Base-by-base conservation (phyloP, 768 basidiomycete genomes). In the Lactarius hengduanensis region DNA sequence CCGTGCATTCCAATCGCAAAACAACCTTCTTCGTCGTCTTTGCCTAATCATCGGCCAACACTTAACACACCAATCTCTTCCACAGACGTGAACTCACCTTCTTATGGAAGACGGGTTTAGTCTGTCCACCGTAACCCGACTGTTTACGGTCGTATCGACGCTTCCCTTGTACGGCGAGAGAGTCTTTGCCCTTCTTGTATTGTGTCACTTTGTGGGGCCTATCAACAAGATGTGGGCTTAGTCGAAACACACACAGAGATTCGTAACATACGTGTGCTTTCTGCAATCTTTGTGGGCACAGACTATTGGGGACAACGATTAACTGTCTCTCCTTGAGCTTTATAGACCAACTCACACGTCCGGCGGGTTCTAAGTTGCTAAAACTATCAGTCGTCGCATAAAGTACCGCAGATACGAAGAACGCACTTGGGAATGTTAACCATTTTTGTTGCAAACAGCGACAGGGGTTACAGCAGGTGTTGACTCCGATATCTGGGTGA, bases 21-120 rank as follows among this genome's bases (percentile, higher is more conserved):
- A 99, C 97, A 73, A 99, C 94, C 85, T 99, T 99, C 91, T 98
- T 99, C 71, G 96, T 98, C 68, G 94, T 96, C 86, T 96, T 96
- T 66, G 94, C 94, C 91, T 93, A 76, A 58, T 62, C 11, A 57
- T 50, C 58, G 50, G 18, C 3, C 40, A 36, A 18, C 16, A 32
- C n/a, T 64, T n/a, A 65, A 6, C 57, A 54, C 38, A 15, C 56
- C 30, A 54, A 34, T 18, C 28, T 40, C 50, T 56, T 32, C 50
- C 47, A 22, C 41, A 58, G 32, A 43, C 1, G 65, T 36, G 38
- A n/a, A 77, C 81, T 74, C 71, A 88, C 94, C 90, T 97, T 98
- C 86, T 99, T 99, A 92, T 99, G 97, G 91, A 99, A 99, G 81
- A 99, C 96, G 68, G 96, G 96, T 84, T 99, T 99, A 67, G 96